Conservation (phyloP, 78 protist species). For the Guillardia theta region DNA sequence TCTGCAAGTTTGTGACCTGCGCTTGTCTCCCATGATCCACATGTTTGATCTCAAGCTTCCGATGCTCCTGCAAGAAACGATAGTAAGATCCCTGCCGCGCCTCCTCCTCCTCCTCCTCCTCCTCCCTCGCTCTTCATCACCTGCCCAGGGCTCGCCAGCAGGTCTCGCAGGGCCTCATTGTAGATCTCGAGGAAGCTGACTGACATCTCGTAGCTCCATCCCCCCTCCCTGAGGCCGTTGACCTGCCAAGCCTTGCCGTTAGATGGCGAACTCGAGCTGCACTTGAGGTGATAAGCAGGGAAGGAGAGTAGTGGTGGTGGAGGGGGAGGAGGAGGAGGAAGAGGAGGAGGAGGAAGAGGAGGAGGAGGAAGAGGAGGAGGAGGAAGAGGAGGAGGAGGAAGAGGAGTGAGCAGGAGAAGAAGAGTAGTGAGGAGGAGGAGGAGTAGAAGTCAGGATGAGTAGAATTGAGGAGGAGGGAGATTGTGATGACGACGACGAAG, state of each 20-base stretch:
- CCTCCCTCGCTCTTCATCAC: not conserved
- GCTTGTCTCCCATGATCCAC: not conserved
- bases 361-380: not conserved
- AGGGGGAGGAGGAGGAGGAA: not conserved
- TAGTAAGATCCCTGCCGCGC: too few relatives aligned
- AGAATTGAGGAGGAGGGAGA: not conserved
- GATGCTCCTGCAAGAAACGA: too few relatives aligned
- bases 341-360: not conserved
- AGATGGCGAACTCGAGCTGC: not conserved
- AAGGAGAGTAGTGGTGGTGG: not conserved
- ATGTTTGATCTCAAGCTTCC: constrained; percentile 44
- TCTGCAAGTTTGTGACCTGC: not conserved
- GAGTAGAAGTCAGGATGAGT: not conserved
- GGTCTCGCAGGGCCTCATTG: constrained; percentile 52
- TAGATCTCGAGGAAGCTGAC: constrained; percentile 43
- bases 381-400: not conserved
- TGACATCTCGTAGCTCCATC: constrained; percentile 12
- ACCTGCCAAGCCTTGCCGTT: too few relatives aligned
- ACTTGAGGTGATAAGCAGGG: not conserved
- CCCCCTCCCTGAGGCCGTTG: too few relatives aligned
- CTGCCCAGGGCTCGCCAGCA: not conserved
- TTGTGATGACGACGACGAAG: not conserved
- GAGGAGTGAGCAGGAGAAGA: not conserved
- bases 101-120: too few relatives aligned
- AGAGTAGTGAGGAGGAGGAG: not conserved